Evolutionary conservation across 202 grass and related monocot genomes (phyloP), one percentile per base, ranked within the genome.

Genomic region (Musa balbisiana): DNA sequence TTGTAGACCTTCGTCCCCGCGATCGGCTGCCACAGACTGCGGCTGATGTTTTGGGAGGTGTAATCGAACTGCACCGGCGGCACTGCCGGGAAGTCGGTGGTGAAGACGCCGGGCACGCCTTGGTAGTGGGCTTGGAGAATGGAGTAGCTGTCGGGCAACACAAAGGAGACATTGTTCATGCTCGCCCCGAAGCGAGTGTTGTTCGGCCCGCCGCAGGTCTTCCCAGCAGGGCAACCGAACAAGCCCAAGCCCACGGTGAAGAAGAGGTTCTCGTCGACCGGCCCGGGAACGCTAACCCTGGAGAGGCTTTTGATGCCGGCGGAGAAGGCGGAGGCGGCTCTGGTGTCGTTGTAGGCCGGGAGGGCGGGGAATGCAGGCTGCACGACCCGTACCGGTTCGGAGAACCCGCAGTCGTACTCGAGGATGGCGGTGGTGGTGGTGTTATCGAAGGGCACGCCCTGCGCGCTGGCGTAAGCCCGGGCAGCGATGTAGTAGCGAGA

Each of bases 111-210:
- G 4, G 68, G 53, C 4, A 75, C 15, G 9, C 53, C 60, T 17
- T 76, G 33, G 56, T 92, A 83, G 73, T 91, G 84, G 20, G 93
- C 88, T 79, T 97, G 84, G 16, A 97, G 90, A 62, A 97, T 78
- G 67, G 93, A 97, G 27, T 76, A 10, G 54, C 67, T 81, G 13
- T 82, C 82, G 2, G 93, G 93, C 17, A 91, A 81, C 62, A 89
- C 84, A 78, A 96, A 96, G 62, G 93, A 96, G 64, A 92, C 75
- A 75, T 96, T 96, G 89, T 96, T 93, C 51, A 91, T 87, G 84
- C 90, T 97, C 2, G 90, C 93, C 51, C 82, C 64, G 60, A 97
- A 88, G 11, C 92, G 85, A 14, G 87, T 96, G 12, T 76, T 79
- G 71, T 96, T 96, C 51, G 92, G 92, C 0, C 89, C 92, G 66